A percentile compares a stretch with the other conserved stretches of the same genome.
phyloP scores from a whole-genome alignment of 495 filamentous ascomycete species.

The Aspergillus homomorphus region DNA sequence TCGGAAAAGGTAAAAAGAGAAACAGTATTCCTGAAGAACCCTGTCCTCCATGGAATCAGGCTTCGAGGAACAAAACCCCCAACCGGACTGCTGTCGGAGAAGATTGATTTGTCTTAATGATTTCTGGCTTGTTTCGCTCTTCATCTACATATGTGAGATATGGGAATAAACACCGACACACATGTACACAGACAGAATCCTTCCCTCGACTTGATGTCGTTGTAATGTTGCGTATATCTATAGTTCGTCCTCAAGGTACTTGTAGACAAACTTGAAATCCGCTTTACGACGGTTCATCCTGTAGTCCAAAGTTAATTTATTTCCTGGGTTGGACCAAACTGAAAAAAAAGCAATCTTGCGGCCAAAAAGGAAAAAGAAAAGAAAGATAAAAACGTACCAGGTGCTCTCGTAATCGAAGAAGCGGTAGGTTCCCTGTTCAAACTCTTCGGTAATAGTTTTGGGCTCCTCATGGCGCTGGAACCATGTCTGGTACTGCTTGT shows the following conservation, averaged over 20 bases:
- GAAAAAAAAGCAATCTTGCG: too few species aligned
- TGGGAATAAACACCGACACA: neutral
- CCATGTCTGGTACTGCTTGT: slow-evolving; percentile 99
- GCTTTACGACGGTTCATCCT: slow-evolving; percentile 99
- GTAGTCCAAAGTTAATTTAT: slow-evolving; percentile 11
- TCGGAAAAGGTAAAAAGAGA: too few species aligned
- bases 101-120: neutral
- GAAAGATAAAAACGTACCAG: slow-evolving; percentile 62
- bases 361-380: slow-evolving; percentile 8
- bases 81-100: too few species aligned
- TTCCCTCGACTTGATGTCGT: neutral
- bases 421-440: slow-evolving; percentile 95
- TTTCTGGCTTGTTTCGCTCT: neutral
- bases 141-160: neutral
- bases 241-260: slow-evolving; percentile 91
- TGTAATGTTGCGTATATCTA: slow-evolving; percentile 35
- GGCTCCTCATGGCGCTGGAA: slow-evolving; percentile 98
- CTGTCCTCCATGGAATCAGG: too few species aligned
- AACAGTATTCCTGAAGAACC: too few species aligned
- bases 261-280: slow-evolving; percentile 98
- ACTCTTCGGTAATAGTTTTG: slow-evolving; percentile 97
- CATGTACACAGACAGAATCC: neutral
- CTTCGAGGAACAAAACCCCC: too few species aligned
- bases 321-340: neutral
- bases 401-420: slow-evolving; percentile 99